Conservation (phyloP, 345 rosid genomes). For the Ceriops tagal region DNA sequence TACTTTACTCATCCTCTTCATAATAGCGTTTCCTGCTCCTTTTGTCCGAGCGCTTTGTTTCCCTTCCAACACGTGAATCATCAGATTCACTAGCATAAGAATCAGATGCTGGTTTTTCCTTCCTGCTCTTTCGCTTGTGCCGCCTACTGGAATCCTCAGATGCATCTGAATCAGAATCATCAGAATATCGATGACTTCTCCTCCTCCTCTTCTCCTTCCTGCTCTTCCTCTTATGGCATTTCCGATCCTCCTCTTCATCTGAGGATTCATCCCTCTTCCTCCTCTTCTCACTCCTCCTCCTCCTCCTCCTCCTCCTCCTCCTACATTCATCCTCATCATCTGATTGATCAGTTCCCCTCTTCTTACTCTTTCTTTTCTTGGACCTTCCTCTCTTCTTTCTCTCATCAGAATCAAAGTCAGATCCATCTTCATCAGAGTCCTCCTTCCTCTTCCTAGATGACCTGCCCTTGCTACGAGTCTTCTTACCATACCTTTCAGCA, state of each 20-base stretch:
- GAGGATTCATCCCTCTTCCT: slow-evolving; percentile 50
- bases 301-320: slow-evolving; percentile 49
- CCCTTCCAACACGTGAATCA: slow-evolving; percentile 55
- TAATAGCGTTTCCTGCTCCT: slow-evolving; percentile 50
- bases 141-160: slow-evolving; percentile 40
- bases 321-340: slow-evolving; percentile 52
- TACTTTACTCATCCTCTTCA: slow-evolving; percentile 10
- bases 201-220: slow-evolving; percentile 49
- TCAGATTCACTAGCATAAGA: slow-evolving; percentile 46
- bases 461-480: slow-evolving; percentile 36
- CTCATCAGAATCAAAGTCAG: slow-evolving; percentile 45
- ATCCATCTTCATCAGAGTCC: slow-evolving; percentile 37
- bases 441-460: slow-evolving; percentile 36
- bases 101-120: slow-evolving; percentile 46
- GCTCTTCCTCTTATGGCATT: slow-evolving; percentile 32
- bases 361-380: slow-evolving; percentile 64
- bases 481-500: slow-evolving; percentile 73
- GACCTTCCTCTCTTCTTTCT: slow-evolving; percentile 75
- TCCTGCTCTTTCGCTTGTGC: slow-evolving; percentile 50
- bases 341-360: slow-evolving; percentile 50
- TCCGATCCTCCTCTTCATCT: slow-evolving; percentile 33
- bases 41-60: slow-evolving; percentile 47
- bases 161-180: slow-evolving; percentile 42
- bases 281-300: slow-evolving; percentile 60
- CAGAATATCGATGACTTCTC: slow-evolving; percentile 35